Evolutionary conservation across 495 filamentous ascomycete genomes (phyloP), one percentile per base, ranked within the genome.

Genomic region (Penicillium pancosmium): DNA sequence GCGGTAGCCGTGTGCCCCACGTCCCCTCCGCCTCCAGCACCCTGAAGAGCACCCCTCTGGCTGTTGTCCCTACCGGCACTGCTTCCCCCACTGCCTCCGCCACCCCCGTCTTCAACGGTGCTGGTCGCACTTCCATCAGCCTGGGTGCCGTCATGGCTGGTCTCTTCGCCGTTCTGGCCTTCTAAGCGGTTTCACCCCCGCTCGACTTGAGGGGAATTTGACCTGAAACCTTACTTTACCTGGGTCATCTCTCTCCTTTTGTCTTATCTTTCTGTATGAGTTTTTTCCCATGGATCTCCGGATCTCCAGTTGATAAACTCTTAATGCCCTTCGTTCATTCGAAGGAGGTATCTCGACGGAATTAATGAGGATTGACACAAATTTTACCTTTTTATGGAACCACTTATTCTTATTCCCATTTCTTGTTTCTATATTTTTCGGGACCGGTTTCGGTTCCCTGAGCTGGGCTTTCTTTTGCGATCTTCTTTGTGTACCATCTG

Each of bases 111-210:
- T 79, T 75, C 56, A 78, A 77, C 63, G 82, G 75, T 57, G 82
- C 80, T 62, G 78, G 70, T 66, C 76, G 69, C 55, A 76, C 74
- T 55, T 73, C 67, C 54, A 60, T 77, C 66, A 74, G 73, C 73
- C 61, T 82, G 61, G 80, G 74, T 51, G 78, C 76, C 48, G 68
- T 80, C 50, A 73, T 75, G 25, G 74, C 74, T 27, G 82, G 71
- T 71, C 55, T 76, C 36, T 59, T 69, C 53, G 77, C 75, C 54
- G 67, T 76, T 57, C 64, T 80, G 50, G 74, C 75, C 52, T 69
- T 80, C 59, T 80, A 79, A 75, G 52, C 44, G 44, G 23, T 19
- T 48, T 19, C 16, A 44, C 41, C 41, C 15, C 15, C 16, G 15
- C 36, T 18, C 16, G 8, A 31, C 27, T 31, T 31, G 27, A 31